These are phyloP conservation scores for Grosmannia serpens DNA, from an alignment of 2,329 filamentous ascomycete species.

Conservation along the genomic window DNA sequence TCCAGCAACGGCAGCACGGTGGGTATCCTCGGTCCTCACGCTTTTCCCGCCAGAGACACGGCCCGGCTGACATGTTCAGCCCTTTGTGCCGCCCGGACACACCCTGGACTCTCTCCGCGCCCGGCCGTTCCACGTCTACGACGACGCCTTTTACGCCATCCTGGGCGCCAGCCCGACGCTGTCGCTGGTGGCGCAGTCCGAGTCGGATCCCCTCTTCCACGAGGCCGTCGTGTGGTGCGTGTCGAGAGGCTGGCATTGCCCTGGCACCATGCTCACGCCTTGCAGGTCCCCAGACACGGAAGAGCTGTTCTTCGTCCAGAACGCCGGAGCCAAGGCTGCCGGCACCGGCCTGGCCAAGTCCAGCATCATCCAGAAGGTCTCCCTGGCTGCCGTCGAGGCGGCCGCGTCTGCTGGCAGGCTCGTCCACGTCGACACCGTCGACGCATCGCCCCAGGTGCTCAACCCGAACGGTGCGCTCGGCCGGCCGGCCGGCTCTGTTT, in stretches of 20 bases:
- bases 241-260: background rate
- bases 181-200: conserved; percentile 34
- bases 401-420: conserved; percentile 13
- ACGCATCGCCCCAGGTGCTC: conserved; percentile 29
- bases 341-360: conserved; percentile 41
- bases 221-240: conserved; percentile 41
- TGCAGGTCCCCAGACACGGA: conserved; percentile 30
- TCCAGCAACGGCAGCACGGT: conserved; percentile 21
- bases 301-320: conserved; percentile 43
- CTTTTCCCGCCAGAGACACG: background rate
- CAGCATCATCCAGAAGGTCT: conserved; percentile 37
- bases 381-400: conserved; percentile 28
- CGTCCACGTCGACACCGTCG: conserved; percentile 22
- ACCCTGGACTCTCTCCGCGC: conserved; percentile 24
- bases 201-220: conserved; percentile 37
- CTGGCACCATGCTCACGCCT: background rate
- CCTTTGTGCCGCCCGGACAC: conserved; percentile 32
- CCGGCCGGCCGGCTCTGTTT: background rate
- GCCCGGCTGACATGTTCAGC: conserved; percentile 12
- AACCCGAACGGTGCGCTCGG: conserved; percentile 35
- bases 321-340: conserved; percentile 32
- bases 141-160: conserved; percentile 36
- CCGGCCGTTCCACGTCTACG: conserved; percentile 37
- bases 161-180: conserved; percentile 37
- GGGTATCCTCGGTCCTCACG: background rate